A percentile compares a stretch with the other conserved stretches of the same genome.
phyloP scores from a whole-genome alignment of 306 rosid species.

The Prunus padus region DNA sequence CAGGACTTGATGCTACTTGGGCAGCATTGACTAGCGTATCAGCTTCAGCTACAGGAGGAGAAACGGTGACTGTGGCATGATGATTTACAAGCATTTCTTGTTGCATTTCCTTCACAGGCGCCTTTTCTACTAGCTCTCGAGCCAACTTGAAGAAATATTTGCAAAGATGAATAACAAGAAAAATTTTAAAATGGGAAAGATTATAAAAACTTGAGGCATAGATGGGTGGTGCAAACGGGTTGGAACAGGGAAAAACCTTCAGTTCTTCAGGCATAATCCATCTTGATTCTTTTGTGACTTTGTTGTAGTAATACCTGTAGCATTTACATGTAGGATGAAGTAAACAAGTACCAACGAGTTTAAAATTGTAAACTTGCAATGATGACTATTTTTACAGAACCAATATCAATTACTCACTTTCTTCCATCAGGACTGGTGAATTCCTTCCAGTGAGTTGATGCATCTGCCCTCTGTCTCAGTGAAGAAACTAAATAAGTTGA shows the following conservation, averaged over 20 bases:
- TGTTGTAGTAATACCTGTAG: constrained; percentile 82
- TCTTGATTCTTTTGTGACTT: constrained; percentile 79
- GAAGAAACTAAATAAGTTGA: constrained; percentile 37
- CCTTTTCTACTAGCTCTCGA: constrained; percentile 68
- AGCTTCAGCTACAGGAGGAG: constrained; percentile 47
- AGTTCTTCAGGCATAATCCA: constrained; percentile 87
- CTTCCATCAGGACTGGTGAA: constrained; percentile 84
- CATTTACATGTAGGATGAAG: constrained; percentile 29
- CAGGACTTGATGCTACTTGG: constrained; percentile 62
- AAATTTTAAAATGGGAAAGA: constrained; percentile 6
- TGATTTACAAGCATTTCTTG: constrained; percentile 31
- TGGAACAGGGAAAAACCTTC: constrained; percentile 54
- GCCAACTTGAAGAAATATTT: constrained; percentile 58
- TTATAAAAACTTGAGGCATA: not conserved
- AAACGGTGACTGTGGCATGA: constrained; percentile 43
- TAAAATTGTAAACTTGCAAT: constrained; percentile 12
- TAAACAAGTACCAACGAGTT: constrained; percentile 22
- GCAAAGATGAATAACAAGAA: constrained; percentile 25
- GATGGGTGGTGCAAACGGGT: not conserved
- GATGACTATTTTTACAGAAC: constrained; percentile 4
- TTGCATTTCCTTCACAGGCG: constrained; percentile 43
- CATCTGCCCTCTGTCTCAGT: constrained; percentile 79
- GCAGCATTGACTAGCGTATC: constrained; percentile 42
- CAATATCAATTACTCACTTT: constrained; percentile 53
- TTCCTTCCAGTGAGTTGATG: constrained; percentile 96